Base-by-base conservation (phyloP, 345 rosid species). In the Euphorbia pulcherrima region DNA sequence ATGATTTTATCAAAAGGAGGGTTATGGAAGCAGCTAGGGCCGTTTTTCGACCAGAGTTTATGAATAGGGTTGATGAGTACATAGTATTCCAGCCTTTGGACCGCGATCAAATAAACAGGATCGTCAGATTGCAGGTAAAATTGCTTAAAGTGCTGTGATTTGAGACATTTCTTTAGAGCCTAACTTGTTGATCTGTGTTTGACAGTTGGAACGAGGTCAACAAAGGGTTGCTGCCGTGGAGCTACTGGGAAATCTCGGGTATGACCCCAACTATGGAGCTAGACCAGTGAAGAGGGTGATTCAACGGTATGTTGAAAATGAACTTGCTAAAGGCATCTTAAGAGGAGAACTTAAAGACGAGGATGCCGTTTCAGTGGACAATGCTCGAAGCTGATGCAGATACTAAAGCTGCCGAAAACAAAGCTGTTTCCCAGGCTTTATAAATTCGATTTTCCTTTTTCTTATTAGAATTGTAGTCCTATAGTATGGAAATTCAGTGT, bases 21-120 rank as follows among this genome's bases (percentile, higher is more conserved):
- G 98, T 92, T 48, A 83, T 90, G 92, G 90, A 90, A 72, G 96
- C 99, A 79, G 98, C 98, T n/a, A 90, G 99, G 77, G 85, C 96
- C 5, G 60, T 95, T 66, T 95, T 95, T 68, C 89, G 98, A 39
- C 99, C 99, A 1, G 99, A 95, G 73, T 95, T 95, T 77, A 90
- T 95, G 96, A 95, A 92, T 70, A 81, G 99, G 41, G 97, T 95
- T 30, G 99, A 95, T 69, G 98, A 95, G 72, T 95, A 95, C 80
- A 95, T 95, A 37, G 98, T 95, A 18, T 95, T 95, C 98, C 98
- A 95, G 78, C 97, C 99, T 52, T 77, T 95, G 75, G 89, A 86
- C 71, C 94, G 90, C 0, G 74, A 78, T 7, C 97, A 95, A 78
- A 95, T 95, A 72, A 80, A 76, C 87, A 72, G 82, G 26, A 95